Evolutionary conservation across 306 rosid species (phyloP), one percentile per base, ranked within the genome.

Genomic region (Rosa persica): DNA sequence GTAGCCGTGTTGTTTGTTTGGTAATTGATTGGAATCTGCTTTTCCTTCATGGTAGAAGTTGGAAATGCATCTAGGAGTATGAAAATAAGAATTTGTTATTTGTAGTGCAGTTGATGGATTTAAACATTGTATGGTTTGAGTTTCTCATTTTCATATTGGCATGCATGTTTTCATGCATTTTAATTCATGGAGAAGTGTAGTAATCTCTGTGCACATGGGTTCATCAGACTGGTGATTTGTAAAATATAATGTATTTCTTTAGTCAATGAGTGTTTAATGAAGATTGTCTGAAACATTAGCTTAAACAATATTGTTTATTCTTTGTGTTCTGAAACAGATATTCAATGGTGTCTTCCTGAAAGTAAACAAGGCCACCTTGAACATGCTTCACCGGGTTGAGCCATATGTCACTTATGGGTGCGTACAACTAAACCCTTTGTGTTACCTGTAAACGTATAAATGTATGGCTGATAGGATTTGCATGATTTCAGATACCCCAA

Each of bases 331-430:
- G 42, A 16, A 67, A 87, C 86, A 94, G 96, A 87, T 94, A 51
- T 94, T 94, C 85, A 92, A 94, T 62, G 97, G 98, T 57, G 98
- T 94, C 11, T 94, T 94, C 54, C 84, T 94, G 34, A 94, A 94
- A 82, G 98, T 94, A 1, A 94, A 94, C 94, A 94, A 94, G 55
- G 97, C 97, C 4, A 92, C 97, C 17, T 5, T 94, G 83, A 89
- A 94, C 78, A 94, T 94, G 98, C 90, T 94, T 36, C 97, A 81
- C 78, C 83, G 97, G 72, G 97, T 94, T 76, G 98, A 94, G 79
- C 98, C 98, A 2, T 92, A 89, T 61, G 97, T 90, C n/a, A 94
- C 98, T 5, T 94, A 85, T 23, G 98, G 97, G 98, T 94, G 83
- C 2, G 46, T 43, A 43, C 46, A 10, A 43, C 46, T 30, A 80